Evolutionary conservation across 2,329 filamentous ascomycete species (phyloP).

Genomic region (Monascus ruber): DNA sequence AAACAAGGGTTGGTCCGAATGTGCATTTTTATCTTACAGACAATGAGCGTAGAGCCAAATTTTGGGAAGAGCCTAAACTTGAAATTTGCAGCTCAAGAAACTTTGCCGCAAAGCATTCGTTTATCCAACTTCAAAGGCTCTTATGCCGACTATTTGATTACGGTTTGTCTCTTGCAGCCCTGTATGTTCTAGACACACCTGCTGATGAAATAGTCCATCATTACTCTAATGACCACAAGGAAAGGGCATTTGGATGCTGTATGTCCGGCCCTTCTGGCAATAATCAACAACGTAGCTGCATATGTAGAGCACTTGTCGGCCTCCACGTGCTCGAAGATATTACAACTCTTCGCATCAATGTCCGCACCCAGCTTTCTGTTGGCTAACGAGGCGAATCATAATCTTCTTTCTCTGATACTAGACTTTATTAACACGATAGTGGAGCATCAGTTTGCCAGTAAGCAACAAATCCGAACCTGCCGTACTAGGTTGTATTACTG

Average conservation of each 20-base stretch:
- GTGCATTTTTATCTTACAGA: constrained; percentile 95
- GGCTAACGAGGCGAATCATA: constrained; percentile 83
- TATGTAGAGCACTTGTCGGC: constrained; percentile 67
- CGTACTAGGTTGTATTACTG: constrained; percentile 7
- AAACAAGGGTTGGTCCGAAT: constrained; percentile 90
- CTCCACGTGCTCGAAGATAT: constrained; percentile 64
- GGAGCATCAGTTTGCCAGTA: constrained; percentile 75
- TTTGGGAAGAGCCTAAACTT: constrained; percentile 88
- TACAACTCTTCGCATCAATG: constrained; percentile 86
- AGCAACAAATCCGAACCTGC: constrained; percentile 16
- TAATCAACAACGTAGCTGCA: constrained; percentile 86
- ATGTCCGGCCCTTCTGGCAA: constrained; percentile 80
- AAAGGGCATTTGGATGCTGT: constrained; percentile 84
- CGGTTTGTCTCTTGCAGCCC: constrained; percentile 38
- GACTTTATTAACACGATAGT: constrained; percentile 84
- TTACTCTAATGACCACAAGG: constrained; percentile 78
- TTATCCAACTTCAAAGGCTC: constrained; percentile 76
- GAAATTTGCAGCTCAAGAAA: constrained; percentile 77
- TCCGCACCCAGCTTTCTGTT: constrained; percentile 85
- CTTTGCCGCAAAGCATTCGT: constrained; percentile 67
- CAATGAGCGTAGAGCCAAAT: constrained; percentile 80
- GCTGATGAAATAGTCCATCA: constrained; percentile 58
- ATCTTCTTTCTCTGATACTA: constrained; percentile 65
- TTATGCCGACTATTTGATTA: constrained; percentile 89
- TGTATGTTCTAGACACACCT: constrained; percentile 1